A percentile compares a stretch with the other conserved stretches of the same genome.
Evolutionary conservation across 1,284 basidiomycete species (phyloP).

Genomic region (Papiliotrema flavescens): DNA sequence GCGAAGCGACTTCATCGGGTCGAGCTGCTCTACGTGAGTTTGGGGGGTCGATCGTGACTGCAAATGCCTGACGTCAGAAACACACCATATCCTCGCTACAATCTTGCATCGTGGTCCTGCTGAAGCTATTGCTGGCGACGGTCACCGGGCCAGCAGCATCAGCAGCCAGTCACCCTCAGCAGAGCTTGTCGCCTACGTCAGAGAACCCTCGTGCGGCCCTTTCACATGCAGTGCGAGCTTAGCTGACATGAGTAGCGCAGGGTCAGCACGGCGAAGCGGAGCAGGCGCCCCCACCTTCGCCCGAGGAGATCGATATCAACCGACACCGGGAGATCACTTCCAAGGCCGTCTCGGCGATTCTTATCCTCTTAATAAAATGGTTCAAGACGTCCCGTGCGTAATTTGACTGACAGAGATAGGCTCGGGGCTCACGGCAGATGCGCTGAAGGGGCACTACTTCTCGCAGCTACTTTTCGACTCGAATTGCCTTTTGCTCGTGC

Average conservation of each 20-base stretch:
- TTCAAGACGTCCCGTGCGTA: constrained; percentile 92
- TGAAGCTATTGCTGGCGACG: constrained; percentile 83
- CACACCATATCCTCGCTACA: constrained; percentile 76
- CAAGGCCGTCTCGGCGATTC: constrained; percentile 92
- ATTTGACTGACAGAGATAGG: not conserved
- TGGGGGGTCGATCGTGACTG: not conserved
- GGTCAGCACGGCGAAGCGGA: not conserved
- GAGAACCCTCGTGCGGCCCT: constrained; percentile 60
- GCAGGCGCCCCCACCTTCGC: constrained; percentile 61
- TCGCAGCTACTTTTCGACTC: constrained; percentile 92
- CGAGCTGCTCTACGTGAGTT: constrained; percentile 82
- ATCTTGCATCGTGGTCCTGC: constrained; percentile 80
- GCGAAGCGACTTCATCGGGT: constrained; percentile 78
- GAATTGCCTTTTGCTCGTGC: constrained; percentile 86
- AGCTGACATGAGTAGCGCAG: not conserved
- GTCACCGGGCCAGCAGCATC: constrained; percentile 69
- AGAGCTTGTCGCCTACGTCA: constrained; percentile 52
- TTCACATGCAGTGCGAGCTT: no score
- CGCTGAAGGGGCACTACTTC: constrained; percentile 97
- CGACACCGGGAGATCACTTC: constrained; percentile 97
- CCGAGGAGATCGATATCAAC: constrained; percentile 93
- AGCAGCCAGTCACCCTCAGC: constrained; percentile 52
- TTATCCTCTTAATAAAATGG: constrained; percentile 90
- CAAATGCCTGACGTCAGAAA: constrained; percentile 33
- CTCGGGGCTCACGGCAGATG: constrained; percentile 57